Percentiles rank a stretch among this genome's conserved stretches.
These are phyloP conservation scores for Ophiocordyceps robertsii DNA, from an alignment of 2,329 filamentous ascomycete genomes.

Conservation along the genomic window DNA sequence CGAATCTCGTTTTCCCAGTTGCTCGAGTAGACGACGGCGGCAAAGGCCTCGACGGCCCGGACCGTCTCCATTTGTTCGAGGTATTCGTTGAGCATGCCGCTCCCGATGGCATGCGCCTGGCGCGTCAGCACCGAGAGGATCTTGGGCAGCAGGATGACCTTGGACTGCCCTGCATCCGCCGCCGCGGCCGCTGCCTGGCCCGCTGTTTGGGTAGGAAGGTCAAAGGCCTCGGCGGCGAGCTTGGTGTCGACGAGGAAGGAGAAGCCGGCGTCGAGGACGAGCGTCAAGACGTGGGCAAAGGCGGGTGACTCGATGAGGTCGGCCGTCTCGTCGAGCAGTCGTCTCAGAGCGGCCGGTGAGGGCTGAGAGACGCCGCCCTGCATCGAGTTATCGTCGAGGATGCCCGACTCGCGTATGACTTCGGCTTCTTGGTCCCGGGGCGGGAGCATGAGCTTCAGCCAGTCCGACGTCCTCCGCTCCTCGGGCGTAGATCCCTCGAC, in stretches of 20 bases:
- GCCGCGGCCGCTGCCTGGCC: constrained; percentile 29
- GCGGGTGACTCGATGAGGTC: constrained; percentile 90
- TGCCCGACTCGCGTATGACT: constrained; percentile 76
- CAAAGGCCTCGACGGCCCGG: constrained; percentile 66
- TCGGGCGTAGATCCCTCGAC: constrained; percentile 53
- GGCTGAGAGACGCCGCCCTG: constrained; percentile 23
- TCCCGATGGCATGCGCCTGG: constrained; percentile 81
- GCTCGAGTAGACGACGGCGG: constrained; percentile 75
- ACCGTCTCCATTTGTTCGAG: constrained; percentile 64
- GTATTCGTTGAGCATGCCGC: constrained; percentile 60
- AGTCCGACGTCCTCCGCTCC: constrained; percentile 38
- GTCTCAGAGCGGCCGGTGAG: constrained; percentile 52
- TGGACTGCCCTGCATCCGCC: constrained; percentile 39
- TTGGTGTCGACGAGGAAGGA: constrained; percentile 72
- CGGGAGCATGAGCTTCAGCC: constrained; percentile 77
- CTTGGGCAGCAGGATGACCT: constrained; percentile 63
- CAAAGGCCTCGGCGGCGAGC: constrained; percentile 67
- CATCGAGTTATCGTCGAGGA: constrained; percentile 38
- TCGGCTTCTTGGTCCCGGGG: constrained; percentile 64
- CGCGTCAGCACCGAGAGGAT: constrained; percentile 80
- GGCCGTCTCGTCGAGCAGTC: constrained; percentile 86
- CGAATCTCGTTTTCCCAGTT: constrained; percentile 61
- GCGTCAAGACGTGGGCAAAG: constrained; percentile 74
- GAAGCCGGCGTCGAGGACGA: constrained; percentile 79
- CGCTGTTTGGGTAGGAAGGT: constrained; percentile 24